These are phyloP conservation scores for Papilionanthe hybrid DNA, from an alignment of 116 monocot genomes.

Conservation along the genomic window DNA sequence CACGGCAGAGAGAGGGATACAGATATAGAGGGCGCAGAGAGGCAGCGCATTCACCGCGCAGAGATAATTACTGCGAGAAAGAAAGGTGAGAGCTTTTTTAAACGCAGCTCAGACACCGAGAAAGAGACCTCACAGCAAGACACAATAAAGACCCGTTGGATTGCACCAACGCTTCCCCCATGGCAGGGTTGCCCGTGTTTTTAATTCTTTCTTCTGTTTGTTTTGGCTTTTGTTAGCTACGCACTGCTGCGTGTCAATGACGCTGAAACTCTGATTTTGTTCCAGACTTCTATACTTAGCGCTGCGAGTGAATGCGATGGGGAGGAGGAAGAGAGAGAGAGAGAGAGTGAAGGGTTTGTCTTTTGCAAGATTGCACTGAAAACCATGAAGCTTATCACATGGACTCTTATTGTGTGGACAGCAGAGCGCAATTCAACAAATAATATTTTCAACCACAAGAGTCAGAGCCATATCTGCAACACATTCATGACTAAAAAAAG, in stretches of 20 bases:
- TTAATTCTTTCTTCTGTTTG: conserved; percentile 11
- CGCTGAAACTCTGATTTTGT: background rate
- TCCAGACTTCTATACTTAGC: conserved; percentile 1
- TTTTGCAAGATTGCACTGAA: conserved; percentile 9
- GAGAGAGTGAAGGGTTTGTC: background rate
- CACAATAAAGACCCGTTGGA: background rate
- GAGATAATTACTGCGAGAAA: background rate
- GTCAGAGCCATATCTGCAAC: too few relatives aligned
- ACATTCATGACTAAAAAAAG: too few relatives aligned
- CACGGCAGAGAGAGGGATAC: too few relatives aligned
- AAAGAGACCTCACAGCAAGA: conserved; percentile 2
- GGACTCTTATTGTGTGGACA: conserved; percentile 4
- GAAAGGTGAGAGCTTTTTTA: background rate
- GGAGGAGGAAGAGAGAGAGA: background rate
- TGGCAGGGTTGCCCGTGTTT: background rate
- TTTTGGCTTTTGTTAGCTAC: conserved; percentile 9
- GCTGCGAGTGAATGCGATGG: background rate
- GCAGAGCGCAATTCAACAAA: background rate
- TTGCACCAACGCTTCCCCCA: background rate
- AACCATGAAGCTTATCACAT: background rate
- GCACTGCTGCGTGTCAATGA: background rate
- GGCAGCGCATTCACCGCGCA: background rate
- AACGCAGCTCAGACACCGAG: background rate
- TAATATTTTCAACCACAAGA: too few relatives aligned
- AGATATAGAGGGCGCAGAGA: too few relatives aligned